Conservation (phyloP, 2,329 filamentous ascomycete species). For the Penicillium fuscoglaucum region DNA sequence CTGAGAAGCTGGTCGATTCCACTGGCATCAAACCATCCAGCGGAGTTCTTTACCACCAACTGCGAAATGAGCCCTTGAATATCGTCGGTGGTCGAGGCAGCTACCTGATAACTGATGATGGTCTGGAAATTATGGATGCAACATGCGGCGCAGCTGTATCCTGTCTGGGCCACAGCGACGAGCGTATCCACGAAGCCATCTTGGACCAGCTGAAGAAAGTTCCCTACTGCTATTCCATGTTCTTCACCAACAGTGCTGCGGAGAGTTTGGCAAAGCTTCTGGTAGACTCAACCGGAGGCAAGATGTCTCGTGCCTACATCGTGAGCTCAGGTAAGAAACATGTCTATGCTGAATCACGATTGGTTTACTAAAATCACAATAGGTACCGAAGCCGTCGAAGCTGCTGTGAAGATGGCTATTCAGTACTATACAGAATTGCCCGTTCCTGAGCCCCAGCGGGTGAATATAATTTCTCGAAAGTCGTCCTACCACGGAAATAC, state of each 20-base stretch:
- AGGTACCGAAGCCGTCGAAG: slow-evolving; percentile 68
- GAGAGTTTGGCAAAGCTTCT: slow-evolving; percentile 53
- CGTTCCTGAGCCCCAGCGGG: slow-evolving; percentile 52
- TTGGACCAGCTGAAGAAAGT: slow-evolving; percentile 58
- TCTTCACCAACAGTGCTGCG: slow-evolving; percentile 55
- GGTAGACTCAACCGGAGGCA: slow-evolving; percentile 50
- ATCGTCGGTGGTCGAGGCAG: slow-evolving; percentile 50
- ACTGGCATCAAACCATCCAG: slow-evolving; percentile 11
- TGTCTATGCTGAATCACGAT: not conserved
- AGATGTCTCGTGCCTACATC: slow-evolving; percentile 57
- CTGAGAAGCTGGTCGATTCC: not conserved
- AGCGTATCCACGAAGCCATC: slow-evolving; percentile 61
- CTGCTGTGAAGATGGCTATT: slow-evolving; percentile 63
- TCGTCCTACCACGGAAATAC: slow-evolving; percentile 70
- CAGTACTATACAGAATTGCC: slow-evolving; percentile 63
- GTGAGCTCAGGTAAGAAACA: slow-evolving; percentile 53
- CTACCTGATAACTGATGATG: slow-evolving; percentile 50
- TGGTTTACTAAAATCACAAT: slow-evolving; percentile 8
- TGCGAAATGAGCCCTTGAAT: slow-evolving; percentile 44
- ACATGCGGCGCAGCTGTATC: slow-evolving; percentile 70
- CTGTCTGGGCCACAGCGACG: slow-evolving; percentile 67
- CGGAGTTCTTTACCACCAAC: slow-evolving; percentile 52
- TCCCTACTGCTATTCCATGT: slow-evolving; percentile 57
- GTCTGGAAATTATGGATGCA: slow-evolving; percentile 64
- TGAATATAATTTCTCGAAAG: slow-evolving; percentile 62